Evolutionary conservation across 148 eudicot genomes (phyloP).

Genomic region (Salicornia ramosissima): DNA sequence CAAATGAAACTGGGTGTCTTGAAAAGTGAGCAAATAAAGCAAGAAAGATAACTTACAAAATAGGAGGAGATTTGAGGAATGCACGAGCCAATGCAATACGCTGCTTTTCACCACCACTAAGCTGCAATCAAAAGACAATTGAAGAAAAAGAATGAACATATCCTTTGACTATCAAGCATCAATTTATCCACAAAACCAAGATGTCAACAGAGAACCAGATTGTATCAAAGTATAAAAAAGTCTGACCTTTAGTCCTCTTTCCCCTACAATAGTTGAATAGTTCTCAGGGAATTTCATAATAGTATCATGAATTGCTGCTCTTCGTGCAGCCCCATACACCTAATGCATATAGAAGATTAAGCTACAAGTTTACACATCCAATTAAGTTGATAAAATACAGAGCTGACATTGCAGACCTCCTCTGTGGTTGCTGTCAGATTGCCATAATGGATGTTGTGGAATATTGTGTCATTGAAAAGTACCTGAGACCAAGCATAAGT

Average conservation of each 20-base stretch:
- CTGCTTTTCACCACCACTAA: conserved; percentile 99
- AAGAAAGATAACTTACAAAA: conserved; percentile 49
- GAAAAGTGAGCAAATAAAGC: neutral
- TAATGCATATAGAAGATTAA: conserved; percentile 18
- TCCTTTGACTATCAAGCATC: too few relatives aligned
- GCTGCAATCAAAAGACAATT: conserved; percentile 38
- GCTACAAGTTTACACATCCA: neutral
- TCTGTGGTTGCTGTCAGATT: conserved; percentile 58
- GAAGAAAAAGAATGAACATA: neutral
- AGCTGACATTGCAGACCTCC: conserved; percentile 43
- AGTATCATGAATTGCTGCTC: conserved; percentile 89
- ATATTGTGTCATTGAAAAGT: conserved; percentile 90
- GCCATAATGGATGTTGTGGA: conserved; percentile 79
- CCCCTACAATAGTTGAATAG: conserved; percentile 85
- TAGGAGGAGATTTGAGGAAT: conserved; percentile 85
- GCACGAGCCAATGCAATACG: conserved; percentile 95
- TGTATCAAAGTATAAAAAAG: neutral
- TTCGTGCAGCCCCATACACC: conserved; percentile 83
- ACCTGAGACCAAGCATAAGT: conserved; percentile 46
- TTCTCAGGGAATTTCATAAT: conserved; percentile 88
- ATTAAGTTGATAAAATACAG: neutral
- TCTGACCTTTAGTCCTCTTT: conserved; percentile 79
- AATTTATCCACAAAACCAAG: too few relatives aligned
- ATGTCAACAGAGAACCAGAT: neutral
- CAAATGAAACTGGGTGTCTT: neutral